Base-by-base conservation (phyloP, 345 rosid genomes). In the Heritiera fomes region DNA sequence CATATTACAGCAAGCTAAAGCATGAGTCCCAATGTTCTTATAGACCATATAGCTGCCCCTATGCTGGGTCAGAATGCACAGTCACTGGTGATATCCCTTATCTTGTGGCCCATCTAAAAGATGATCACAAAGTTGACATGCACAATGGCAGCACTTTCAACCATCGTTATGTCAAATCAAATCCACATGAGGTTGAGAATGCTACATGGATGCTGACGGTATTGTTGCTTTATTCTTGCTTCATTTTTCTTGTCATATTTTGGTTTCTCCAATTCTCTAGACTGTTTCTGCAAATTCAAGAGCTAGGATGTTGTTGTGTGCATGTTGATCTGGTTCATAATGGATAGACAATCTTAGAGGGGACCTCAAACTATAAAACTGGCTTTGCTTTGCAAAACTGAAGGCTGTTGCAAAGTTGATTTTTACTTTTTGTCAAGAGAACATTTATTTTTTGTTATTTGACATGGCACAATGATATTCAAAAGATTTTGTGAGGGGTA, bases 171-270 rank as follows among this genome's bases (percentile, higher is more conserved):
- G 94, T 92, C 65, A 92, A 91, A 67, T 86, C 94, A 73, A 92
- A 92, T 83, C 92, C 97, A 2, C 92, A 89, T 65, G 97, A 90
- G 82, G 94, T 89, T 32, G 97, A 90, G 87, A 92, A 90, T 63
- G 97, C 97, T 6, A 90, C 97, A 23, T 89, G 97, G 94, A 90
- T 92, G 97, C 80, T 89, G 58, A 92, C 97, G 89, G 92, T 90
- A 87, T 63, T 64, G 28, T 70, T 75, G 11, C 30, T 74, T 38
- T 68, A 28, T 67, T 71, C 20, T 60, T 60, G 30, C 71, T 13
- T 43, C 34, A 58, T 6, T 17, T 30, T 15, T 61, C 60, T 32
- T 77, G 74, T 58, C 46, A 9, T 28, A 14, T 23, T 65, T 71
- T 65, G 45, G 59, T 52, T 46, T 70, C 50, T 47, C 20, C 18